phyloP scores from a whole-genome alignment of 177 flowering plant species.

The Telopea speciosissima region DNA sequence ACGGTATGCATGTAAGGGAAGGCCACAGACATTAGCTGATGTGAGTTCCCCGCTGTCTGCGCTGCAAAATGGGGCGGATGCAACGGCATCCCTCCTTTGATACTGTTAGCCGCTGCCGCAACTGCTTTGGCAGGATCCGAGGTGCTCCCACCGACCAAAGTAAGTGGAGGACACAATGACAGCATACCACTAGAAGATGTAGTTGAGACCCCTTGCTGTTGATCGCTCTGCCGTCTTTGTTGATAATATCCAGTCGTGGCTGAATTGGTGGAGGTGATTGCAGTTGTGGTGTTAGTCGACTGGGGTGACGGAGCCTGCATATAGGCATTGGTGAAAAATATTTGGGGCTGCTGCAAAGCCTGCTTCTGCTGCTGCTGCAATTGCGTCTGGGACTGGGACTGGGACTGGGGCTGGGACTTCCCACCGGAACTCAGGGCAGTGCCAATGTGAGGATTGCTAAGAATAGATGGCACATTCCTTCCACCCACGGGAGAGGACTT shows the following conservation, averaged over 20 bases:
- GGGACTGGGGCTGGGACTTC: slow-evolving; percentile 19
- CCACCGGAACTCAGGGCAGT: slow-evolving; percentile 25
- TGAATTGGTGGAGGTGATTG: slow-evolving; percentile 17
- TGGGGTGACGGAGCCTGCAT: slow-evolving; percentile 40
- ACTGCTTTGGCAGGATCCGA: slow-evolving; percentile 63
- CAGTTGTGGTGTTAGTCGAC: slow-evolving; percentile 13
- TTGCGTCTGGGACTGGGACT: slow-evolving; percentile 10
- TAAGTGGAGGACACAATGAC: slow-evolving; percentile 40
- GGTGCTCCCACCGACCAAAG: slow-evolving; percentile 30
- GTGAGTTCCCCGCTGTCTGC: slow-evolving; percentile 35
- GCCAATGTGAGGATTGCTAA: slow-evolving; percentile 37
- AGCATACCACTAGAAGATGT: slow-evolving; percentile 53
- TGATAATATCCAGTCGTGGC: slow-evolving; percentile 30
- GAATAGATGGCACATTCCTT: slow-evolving; percentile 45
- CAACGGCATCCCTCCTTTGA: slow-evolving; percentile 39
- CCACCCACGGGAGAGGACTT: slow-evolving; percentile 64
- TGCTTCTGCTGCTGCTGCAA: slow-evolving; percentile 27
- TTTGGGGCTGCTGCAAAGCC: slow-evolving; percentile 39
- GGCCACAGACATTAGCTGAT: slow-evolving; percentile 40
- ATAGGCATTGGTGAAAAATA: slow-evolving; percentile 40
- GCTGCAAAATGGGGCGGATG: slow-evolving; percentile 47
- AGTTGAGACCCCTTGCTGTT: slow-evolving; percentile 24
- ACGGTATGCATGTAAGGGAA: slow-evolving; percentile 56
- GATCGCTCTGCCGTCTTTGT: slow-evolving; percentile 39
- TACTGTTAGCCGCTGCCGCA: slow-evolving; percentile 36